Evolutionary conservation across 257 asterid genomes (phyloP).

Genomic region (Cynanchum wilfordii): DNA sequence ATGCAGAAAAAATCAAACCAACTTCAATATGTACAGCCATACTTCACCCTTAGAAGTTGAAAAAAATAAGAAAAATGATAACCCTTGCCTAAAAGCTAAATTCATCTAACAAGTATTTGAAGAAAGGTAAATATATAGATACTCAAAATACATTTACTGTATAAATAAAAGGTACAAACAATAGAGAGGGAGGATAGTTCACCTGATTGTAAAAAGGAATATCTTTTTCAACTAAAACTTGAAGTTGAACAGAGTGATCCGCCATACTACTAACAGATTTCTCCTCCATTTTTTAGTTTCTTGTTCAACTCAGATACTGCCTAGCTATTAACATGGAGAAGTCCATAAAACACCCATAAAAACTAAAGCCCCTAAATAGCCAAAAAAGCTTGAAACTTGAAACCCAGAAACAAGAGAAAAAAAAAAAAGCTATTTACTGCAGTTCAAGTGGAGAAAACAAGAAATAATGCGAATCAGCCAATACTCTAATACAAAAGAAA

Average conservation of each 20-base stretch:
- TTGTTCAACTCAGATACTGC: background rate
- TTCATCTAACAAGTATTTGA: background rate
- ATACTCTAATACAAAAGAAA: background rate
- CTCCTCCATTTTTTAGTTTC: conserved; percentile 15
- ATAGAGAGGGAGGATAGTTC: background rate
- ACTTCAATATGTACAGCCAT: background rate
- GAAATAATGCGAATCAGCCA: background rate
- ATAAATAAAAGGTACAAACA: background rate
- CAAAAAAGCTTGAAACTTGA: background rate
- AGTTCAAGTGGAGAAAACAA: conserved; percentile 1
- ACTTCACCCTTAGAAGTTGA: background rate
- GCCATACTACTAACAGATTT: conserved; percentile 13
- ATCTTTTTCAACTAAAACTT: conserved; percentile 15
- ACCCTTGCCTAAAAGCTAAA: background rate
- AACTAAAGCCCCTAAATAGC: background rate
- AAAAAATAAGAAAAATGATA: background rate
- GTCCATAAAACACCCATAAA: background rate
- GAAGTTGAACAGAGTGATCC: conserved; percentile 14
- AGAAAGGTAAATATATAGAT: background rate
- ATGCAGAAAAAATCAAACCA: background rate
- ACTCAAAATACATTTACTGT: background rate
- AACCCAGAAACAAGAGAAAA: background rate
- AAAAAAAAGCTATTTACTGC: background rate
- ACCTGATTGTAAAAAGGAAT: conserved; percentile 8
- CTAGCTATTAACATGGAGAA: too few relatives aligned